A percentile compares a stretch with the other conserved stretches of the same genome.
phyloP scores from a whole-genome alignment of 139 green algal genomes.

The Coccomyxa sp. region DNA sequence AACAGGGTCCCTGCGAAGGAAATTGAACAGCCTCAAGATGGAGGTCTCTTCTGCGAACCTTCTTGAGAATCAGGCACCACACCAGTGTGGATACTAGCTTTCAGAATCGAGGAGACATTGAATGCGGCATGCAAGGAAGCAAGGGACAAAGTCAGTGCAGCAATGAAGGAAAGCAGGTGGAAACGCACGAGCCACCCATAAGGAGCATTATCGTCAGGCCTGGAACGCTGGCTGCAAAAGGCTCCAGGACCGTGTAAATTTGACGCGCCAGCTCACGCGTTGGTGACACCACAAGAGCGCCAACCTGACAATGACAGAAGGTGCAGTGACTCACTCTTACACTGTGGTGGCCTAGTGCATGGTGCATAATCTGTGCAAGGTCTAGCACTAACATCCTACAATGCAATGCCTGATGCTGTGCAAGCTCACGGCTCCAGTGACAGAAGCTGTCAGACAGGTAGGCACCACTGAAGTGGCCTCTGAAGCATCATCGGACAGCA shows the following conservation, averaged over 20 bases:
- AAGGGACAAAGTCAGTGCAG: too few species aligned
- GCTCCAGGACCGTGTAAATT: constrained; percentile 75
- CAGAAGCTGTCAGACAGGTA: neutral
- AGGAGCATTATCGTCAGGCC: constrained; percentile 40
- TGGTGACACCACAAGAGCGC: constrained; percentile 85
- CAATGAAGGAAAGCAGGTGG: neutral
- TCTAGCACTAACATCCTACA: too few species aligned
- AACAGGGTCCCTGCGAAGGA: neutral
- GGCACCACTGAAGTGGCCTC: too few species aligned
- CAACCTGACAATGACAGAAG: constrained; percentile 55
- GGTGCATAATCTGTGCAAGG: too few species aligned
- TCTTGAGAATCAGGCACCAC: too few species aligned
- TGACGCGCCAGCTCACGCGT: constrained; percentile 93
- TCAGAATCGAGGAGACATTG: too few species aligned
- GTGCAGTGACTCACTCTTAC: too few species aligned
- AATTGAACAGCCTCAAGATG: neutral
- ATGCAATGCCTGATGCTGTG: neutral
- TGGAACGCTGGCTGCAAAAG: constrained; percentile 66
- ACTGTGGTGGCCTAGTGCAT: too few species aligned
- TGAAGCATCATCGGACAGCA: too few species aligned
- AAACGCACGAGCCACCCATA: neutral
- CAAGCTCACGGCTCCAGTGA: neutral
- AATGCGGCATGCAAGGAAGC: too few species aligned
- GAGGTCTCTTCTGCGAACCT: too few species aligned
- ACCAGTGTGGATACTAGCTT: too few species aligned